Percentiles rank a stretch among this genome's conserved stretches.
Evolutionary conservation across 176 grass and related monocot genomes (phyloP).

Genomic region (Echinochloa phyllopogon): DNA sequence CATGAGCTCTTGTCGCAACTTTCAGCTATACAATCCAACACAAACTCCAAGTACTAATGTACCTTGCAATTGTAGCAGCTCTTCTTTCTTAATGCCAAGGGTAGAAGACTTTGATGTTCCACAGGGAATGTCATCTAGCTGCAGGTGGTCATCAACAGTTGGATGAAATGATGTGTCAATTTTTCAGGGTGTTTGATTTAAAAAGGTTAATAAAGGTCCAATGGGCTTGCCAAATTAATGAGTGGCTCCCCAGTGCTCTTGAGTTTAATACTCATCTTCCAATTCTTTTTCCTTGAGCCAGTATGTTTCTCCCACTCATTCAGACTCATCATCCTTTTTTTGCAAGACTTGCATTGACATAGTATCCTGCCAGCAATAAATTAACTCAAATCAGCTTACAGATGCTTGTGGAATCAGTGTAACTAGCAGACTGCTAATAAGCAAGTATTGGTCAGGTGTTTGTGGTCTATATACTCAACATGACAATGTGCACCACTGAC

Average conservation of each 20-base stretch:
- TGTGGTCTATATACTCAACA: neutral
- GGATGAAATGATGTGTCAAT: neutral
- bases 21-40: slow-evolving; percentile 24
- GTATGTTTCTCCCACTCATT: slow-evolving; percentile 91
- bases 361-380: slow-evolving; percentile 61
- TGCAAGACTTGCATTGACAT: slow-evolving; percentile 74
- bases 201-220: slow-evolving; percentile 14
- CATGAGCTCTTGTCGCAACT: slow-evolving; percentile 14
- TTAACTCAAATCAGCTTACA: slow-evolving; percentile 37
- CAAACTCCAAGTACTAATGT: slow-evolving; percentile 7
- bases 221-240: slow-evolving; percentile 56
- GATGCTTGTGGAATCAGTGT: slow-evolving; percentile 9
- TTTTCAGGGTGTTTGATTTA: neutral
- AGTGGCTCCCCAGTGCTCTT: slow-evolving; percentile 72
- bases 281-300: slow-evolving; percentile 92
- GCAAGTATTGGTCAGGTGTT: neutral
- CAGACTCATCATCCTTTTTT: slow-evolving; percentile 61
- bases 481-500: slow-evolving; percentile 6
- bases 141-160: slow-evolving; percentile 19
- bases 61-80: slow-evolving; percentile 59
- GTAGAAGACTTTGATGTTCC: slow-evolving; percentile 47
- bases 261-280: slow-evolving; percentile 80
- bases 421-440: slow-evolving; percentile 9
- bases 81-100: slow-evolving; percentile 57
- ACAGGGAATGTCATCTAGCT: slow-evolving; percentile 62